A percentile compares a stretch with the other conserved stretches of the same genome.
Conservation (phyloP, 495 filamentous ascomycete species). For the Clohesyomyces aquaticus region DNA sequence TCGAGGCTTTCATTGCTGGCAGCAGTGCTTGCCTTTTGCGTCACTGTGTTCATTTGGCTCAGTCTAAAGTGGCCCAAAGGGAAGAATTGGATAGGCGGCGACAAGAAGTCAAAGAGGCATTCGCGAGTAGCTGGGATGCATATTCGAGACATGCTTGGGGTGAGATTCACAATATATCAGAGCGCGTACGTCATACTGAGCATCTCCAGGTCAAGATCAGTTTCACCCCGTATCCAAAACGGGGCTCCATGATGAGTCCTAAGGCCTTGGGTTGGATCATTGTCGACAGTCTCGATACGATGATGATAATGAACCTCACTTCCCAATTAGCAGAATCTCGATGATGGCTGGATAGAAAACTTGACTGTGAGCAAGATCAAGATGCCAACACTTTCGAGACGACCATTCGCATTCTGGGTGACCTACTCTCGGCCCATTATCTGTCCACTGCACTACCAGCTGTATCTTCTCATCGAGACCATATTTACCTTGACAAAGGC, state of each 20-base stretch:
- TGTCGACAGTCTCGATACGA: slow-evolving; percentile 86
- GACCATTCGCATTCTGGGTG: slow-evolving; percentile 94
- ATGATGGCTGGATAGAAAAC: slow-evolving; percentile 76
- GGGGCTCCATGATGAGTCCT: slow-evolving; percentile 73
- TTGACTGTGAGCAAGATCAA: slow-evolving; percentile 85
- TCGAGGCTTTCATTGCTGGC: neutral
- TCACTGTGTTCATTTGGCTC: neutral
- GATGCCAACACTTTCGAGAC: slow-evolving; percentile 97
- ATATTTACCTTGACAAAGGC: slow-evolving; percentile 86
- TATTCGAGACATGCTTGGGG: slow-evolving; percentile 94
- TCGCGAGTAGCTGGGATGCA: slow-evolving; percentile 82
- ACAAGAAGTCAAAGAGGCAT: slow-evolving; percentile 83
- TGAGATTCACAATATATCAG: slow-evolving; percentile 49
- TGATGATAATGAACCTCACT: slow-evolving; percentile 98
- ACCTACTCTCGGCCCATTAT: slow-evolving; percentile 89
- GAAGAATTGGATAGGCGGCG: slow-evolving; percentile 71
- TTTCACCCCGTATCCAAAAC: slow-evolving; percentile 80
- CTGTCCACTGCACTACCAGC: slow-evolving; percentile 61
- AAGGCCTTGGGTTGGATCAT: slow-evolving; percentile 94
- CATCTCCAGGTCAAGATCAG: slow-evolving; percentile 69
- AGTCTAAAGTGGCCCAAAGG: neutral
- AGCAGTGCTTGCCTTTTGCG: neutral
- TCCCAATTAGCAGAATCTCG: slow-evolving; percentile 78
- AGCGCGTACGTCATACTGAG: neutral
- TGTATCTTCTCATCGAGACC: slow-evolving; percentile 69